Evolutionary conservation across 176 grass and related monocot species (phyloP).

Genomic region (Oryza glaberrima): DNA sequence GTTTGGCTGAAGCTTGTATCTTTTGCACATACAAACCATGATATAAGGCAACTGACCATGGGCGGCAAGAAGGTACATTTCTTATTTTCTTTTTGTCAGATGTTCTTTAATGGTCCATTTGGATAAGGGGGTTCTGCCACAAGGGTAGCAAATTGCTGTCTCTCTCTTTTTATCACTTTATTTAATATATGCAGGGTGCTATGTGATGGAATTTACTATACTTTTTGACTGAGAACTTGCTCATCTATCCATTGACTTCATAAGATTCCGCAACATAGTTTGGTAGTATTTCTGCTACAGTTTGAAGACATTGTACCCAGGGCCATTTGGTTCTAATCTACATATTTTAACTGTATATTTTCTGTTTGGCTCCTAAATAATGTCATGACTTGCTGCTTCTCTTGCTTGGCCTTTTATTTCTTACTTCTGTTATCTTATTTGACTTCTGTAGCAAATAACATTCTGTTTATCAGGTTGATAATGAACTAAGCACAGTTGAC

Average conservation of each 20-base stretch:
- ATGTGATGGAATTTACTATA: slow-evolving; percentile 1
- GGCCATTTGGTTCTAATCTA: neutral
- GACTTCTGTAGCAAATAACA: slow-evolving; percentile 32
- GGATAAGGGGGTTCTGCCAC: neutral
- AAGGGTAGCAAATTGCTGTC: neutral
- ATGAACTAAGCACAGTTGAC: slow-evolving; percentile 47
- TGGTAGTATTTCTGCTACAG: slow-evolving; percentile 3
- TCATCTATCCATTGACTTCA: neutral
- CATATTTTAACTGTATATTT: slow-evolving; percentile 13
- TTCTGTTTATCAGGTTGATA: slow-evolving; percentile 42
- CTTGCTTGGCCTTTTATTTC: slow-evolving; percentile 11
- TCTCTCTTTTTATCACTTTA: neutral
- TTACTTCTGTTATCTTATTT: slow-evolving; percentile 8
- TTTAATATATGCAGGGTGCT: slow-evolving; percentile 16
- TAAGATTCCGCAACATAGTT: slow-evolving; percentile 23
- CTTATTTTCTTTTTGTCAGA: neutral
- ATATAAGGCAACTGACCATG: slow-evolving; percentile 73
- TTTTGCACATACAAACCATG: slow-evolving; percentile 96
- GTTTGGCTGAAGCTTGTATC: slow-evolving; percentile 96
- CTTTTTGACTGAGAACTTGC: neutral
- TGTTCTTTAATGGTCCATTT: slow-evolving; percentile 11
- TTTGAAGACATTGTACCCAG: neutral
- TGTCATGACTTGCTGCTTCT: neutral
- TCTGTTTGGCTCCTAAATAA: neutral
- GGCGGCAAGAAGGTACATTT: slow-evolving; percentile 70